phyloP scores from a whole-genome alignment of 495 filamentous ascomycete species.

The Tuber umbilicatum region DNA sequence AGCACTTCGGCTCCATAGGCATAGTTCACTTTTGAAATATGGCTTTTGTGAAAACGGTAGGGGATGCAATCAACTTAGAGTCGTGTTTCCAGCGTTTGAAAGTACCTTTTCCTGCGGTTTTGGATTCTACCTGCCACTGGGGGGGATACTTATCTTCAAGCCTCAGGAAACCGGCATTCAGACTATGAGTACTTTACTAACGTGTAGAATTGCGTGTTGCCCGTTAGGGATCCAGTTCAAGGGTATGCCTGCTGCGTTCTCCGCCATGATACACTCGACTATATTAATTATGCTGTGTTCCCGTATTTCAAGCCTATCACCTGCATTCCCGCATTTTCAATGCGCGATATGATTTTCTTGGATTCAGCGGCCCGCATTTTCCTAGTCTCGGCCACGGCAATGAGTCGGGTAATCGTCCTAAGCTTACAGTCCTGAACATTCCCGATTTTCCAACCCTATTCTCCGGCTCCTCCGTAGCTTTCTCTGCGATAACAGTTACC shows the following conservation, averaged over 20 bases:
- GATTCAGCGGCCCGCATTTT: neutral
- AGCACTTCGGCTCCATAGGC: neutral
- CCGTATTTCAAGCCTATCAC: neutral
- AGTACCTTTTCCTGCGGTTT: neutral
- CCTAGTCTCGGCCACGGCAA: neutral
- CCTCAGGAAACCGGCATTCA: neutral
- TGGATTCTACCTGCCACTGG: neutral
- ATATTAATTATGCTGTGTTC: neutral
- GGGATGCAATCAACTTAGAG: neutral
- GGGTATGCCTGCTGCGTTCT: neutral
- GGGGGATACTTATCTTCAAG: neutral
- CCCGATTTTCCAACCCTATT: neutral
- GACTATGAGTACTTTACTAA: neutral
- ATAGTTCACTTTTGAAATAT: neutral
- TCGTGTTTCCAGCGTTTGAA: neutral
- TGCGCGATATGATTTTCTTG: neutral
- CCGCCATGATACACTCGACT: neutral
- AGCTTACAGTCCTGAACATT: neutral
- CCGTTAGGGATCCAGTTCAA: neutral
- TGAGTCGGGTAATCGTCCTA: neutral
- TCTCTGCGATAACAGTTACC: neutral
- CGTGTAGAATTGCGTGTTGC: neutral
- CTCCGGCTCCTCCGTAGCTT: neutral
- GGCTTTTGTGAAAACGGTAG: neutral
- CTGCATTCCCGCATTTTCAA: neutral